These are phyloP conservation scores for Melanogaster broomeanus DNA, from an alignment of 768 basidiomycete genomes.

Conservation along the genomic window DNA sequence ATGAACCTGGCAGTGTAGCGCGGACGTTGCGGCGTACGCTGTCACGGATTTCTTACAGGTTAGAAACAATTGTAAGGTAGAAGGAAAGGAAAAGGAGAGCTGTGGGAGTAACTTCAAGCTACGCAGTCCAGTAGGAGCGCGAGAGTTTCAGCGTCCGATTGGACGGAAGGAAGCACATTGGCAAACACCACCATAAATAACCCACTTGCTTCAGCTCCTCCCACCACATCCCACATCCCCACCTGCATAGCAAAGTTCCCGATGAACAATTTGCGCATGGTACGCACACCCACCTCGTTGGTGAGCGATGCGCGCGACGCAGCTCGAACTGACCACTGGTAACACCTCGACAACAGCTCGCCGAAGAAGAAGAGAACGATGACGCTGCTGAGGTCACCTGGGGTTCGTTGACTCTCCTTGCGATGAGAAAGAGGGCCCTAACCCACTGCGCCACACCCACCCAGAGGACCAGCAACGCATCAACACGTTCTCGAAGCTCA, in stretches of 20 bases:
- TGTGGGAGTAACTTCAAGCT: too few relatives aligned
- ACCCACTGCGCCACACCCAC: background rate
- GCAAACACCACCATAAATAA: too few relatives aligned
- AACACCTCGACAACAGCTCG: too few relatives aligned
- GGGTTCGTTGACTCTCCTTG: constrained; percentile 50
- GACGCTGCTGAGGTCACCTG: constrained; percentile 81
- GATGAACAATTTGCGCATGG: constrained; percentile 59
- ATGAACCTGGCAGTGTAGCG: background rate
- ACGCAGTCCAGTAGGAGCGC: too few relatives aligned
- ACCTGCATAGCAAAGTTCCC: too few relatives aligned
- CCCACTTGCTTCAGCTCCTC: too few relatives aligned
- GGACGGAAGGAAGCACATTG: too few relatives aligned
- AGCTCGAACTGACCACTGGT: background rate
- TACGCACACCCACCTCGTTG: constrained; percentile 27
- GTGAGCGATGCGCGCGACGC: background rate
- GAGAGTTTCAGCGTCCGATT: too few relatives aligned
- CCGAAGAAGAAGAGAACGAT: constrained; percentile 75
- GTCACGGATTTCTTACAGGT: too few relatives aligned
- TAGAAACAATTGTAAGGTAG: too few relatives aligned
- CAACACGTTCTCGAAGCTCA: constrained; percentile 89
- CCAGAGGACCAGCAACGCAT: constrained; percentile 87
- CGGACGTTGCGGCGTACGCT: background rate
- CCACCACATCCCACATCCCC: too few relatives aligned
- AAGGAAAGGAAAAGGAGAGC: too few relatives aligned
- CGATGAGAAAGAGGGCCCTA: constrained; percentile 6